Base-by-base conservation (phyloP, 1,284 basidiomycete genomes). In the Mycena sp. region DNA sequence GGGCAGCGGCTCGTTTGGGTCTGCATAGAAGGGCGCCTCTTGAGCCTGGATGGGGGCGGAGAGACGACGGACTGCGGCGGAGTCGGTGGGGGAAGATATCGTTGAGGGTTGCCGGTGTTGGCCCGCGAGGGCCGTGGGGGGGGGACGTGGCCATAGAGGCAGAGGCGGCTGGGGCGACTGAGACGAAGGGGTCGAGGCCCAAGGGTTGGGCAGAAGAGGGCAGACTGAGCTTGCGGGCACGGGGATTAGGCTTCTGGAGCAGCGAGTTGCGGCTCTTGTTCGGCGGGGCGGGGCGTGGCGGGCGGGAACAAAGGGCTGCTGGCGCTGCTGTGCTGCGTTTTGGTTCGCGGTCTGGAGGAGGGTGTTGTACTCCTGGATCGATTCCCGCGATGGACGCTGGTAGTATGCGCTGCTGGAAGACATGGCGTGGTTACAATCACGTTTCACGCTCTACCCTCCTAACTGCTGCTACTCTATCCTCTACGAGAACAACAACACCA, bases 51-150 rank as follows among this genome's bases (percentile, higher is more conserved):
- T 73, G 60, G 87, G 84, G 21, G 80, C 77, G 38, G 89, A 88
- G 59, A 87, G 78, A 51, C 87, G 84, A 50, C 85, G 84, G 40
- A 35, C 80, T n/a, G n/a, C n/a, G 67, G 78, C 69, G 38, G 73
- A 69, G 40, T 72, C 77, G 29, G 73, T 69, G 55, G 83, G n/a
- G 77, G 74, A 88, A 90, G 70, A 93, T 78, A 76, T 93, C 92
- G 77, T 84, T 87, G 54, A 94, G 82, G 61, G 83, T 92, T 43
- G 87, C 89, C n/a, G 10, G 92, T 94, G 74, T 94, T 94, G 63
- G 89, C 90, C 63, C 92, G 84, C 50, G 91, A 92, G 2, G 92
- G 92, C 49, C 92, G 5, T 89, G 88, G 17, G 92, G 91, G 2
- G 91, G 86, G 1, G 82, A 75, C 25, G 79, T 74, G 65, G 71